phyloP scores from a whole-genome alignment of 441 rosid genomes.

The Brassica hybrid region DNA sequence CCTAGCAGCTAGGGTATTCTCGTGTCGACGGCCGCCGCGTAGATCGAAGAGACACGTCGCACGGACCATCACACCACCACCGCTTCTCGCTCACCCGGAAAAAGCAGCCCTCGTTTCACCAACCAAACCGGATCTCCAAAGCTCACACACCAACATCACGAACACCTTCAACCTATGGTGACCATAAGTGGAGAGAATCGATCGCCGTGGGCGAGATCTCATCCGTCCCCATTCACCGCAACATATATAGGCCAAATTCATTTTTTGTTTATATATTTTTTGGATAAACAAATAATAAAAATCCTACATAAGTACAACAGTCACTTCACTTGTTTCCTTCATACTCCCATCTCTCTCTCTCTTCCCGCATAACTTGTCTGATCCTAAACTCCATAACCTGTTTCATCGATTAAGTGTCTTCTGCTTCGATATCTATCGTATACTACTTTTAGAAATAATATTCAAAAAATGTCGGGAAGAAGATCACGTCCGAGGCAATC shows the following conservation, averaged over 20 bases:
- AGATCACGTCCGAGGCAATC: slow-evolving; percentile 83
- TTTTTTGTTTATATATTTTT: not conserved
- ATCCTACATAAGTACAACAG: slow-evolving; percentile 38
- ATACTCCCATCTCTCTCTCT: slow-evolving; percentile 25
- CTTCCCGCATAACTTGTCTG: slow-evolving; percentile 29
- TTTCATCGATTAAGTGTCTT: not conserved
- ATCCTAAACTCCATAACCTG: slow-evolving; percentile 27
- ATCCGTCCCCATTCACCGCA: too few species aligned
- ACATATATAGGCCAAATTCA: not conserved
- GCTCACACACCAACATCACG: too few species aligned
- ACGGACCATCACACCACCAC: too few species aligned
- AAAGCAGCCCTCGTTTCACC: too few species aligned
- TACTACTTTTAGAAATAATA: slow-evolving; percentile 8
- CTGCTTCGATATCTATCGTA: slow-evolving; percentile 1
- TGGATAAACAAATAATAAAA: slow-evolving; percentile 32
- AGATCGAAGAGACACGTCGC: too few species aligned
- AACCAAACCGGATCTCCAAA: too few species aligned
- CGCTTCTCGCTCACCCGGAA: too few species aligned
- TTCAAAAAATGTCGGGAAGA: slow-evolving; percentile 70
- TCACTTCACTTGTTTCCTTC: slow-evolving; percentile 41
- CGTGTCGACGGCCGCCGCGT: too few species aligned
- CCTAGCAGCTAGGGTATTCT: too few species aligned
- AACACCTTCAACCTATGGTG: too few species aligned
- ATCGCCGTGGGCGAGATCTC: too few species aligned
- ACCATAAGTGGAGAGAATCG: too few species aligned